Base-by-base conservation (phyloP, 1,139 yeast species). In the Blastobotrys serpentis region DNA sequence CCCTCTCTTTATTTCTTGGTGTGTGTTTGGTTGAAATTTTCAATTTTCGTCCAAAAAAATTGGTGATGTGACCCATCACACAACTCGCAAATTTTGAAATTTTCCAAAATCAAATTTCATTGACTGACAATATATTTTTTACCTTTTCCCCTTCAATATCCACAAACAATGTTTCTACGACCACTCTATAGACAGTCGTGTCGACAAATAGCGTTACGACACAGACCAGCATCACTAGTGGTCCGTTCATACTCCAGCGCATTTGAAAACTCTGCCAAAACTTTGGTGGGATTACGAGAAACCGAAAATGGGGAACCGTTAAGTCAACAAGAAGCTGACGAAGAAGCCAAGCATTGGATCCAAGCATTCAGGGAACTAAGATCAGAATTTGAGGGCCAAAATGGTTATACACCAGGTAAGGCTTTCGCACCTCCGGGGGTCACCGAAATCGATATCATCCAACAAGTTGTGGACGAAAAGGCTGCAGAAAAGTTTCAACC, bases 341-440 rank as follows among this genome's bases (percentile, higher is more conserved):
- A 72, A 40, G 83, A 82, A 56, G 81, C 85, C 34, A 86, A 84
- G 54, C 75, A 76, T 50, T 83, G 92, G 85, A 66, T 85, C 48
- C 66, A 70, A 7, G 83, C 88, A 7, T 76, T 86, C 48, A 68
- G 75, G 46, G 76, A 78, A 48, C 70, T 85, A 51, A 78, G 80
- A 57, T 58, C 66, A 13, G 76, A 77, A 54, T 67, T 76, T 51
- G 64, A 66, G 18, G 11, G 16, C n/a, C 8, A 6, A 17, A 30
- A 42, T 19, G 49, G 49, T 5, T 60, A 68, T 53, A 47, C 54
- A 21, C 65, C 66, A 11, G 57, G 59, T 44, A 61, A 59, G 46
- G 62, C 60, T 18, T 61, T 67, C 42, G 66, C 67, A 2, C 68
- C 69, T 14, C 54, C 56, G 29, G 64, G 56, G n/a, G 52, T 54